Percentiles rank a stretch among this genome's conserved stretches.
Conservation (phyloP, 495 filamentous ascomycete genomes). For the Aspergillus steynii region DNA sequence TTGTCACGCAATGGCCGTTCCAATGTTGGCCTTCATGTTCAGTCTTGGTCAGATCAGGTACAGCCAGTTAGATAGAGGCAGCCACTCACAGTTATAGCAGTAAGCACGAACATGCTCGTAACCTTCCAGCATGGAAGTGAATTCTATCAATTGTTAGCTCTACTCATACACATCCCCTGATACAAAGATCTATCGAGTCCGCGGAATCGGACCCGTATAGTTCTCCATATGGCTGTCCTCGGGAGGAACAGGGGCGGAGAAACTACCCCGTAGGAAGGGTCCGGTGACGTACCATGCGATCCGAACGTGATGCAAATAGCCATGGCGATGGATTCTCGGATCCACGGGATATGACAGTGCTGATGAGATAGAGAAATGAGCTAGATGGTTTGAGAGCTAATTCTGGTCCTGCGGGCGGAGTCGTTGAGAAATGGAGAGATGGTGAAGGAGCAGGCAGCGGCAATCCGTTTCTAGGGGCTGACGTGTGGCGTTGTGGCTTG, state of each 20-base stretch:
- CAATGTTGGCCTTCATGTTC: slow-evolving; percentile 45
- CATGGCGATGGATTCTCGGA: slow-evolving; percentile 30
- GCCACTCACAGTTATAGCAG: slow-evolving; percentile 53
- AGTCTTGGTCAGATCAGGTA: slow-evolving; percentile 24
- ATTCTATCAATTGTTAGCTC: slow-evolving; percentile 36
- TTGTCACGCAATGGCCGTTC: slow-evolving; percentile 51
- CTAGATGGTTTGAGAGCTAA: slow-evolving; percentile 13
- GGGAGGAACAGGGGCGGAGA: slow-evolving; percentile 13
- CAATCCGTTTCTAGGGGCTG: slow-evolving; percentile 13
- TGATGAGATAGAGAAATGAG: not conserved
- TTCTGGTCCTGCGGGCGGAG: not conserved
- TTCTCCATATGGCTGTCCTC: no score
- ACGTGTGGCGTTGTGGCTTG: slow-evolving; percentile 32
- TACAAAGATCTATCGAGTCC: not conserved
- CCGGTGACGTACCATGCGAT: slow-evolving; percentile 45
- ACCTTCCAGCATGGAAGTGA: slow-evolving; percentile 52
- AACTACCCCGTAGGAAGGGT: slow-evolving; percentile 7
- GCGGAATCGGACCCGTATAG: no score
- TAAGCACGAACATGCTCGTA: slow-evolving; percentile 56
- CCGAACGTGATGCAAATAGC: slow-evolving; percentile 59
- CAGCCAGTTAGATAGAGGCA: not conserved
- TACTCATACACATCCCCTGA: not conserved
- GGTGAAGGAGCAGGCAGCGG: slow-evolving; percentile 20
- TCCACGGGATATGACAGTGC: not conserved
- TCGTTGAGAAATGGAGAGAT: not conserved